These are phyloP conservation scores for Termitomyces sp. DNA, from an alignment of 768 basidiomycete genomes.

Conservation along the genomic window DNA sequence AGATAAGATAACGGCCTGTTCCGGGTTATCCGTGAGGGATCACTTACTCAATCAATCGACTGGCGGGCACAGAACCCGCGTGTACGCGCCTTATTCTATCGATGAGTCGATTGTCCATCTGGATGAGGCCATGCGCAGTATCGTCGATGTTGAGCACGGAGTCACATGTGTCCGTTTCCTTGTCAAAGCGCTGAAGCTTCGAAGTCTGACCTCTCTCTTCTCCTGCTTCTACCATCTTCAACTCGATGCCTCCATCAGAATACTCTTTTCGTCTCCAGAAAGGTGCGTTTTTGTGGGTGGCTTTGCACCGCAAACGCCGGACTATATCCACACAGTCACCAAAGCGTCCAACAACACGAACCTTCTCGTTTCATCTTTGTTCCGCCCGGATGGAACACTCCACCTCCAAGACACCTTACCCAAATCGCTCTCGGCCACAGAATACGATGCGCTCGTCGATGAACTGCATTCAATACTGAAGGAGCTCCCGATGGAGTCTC, in stretches of 20 bases:
- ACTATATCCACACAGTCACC: constrained; percentile 51
- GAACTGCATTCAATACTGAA: constrained; percentile 63
- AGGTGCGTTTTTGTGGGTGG: constrained; percentile 62
- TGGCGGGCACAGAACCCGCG: too few species aligned
- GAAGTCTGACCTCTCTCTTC: not conserved
- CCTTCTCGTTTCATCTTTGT: constrained; percentile 42
- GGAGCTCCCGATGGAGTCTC: constrained; percentile 48
- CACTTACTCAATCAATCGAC: too few species aligned
- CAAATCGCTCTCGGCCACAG: constrained; percentile 33
- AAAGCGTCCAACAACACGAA: constrained; percentile 27
- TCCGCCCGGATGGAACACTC: constrained; percentile 47
- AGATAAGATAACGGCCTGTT: too few species aligned
- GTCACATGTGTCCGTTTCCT: not conserved
- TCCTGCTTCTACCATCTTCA: not conserved
- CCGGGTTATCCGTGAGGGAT: too few species aligned
- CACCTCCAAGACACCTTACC: constrained; percentile 36
- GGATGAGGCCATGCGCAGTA: not conserved
- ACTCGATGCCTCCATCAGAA: constrained; percentile 37
- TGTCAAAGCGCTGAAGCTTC: not conserved
- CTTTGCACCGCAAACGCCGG: constrained; percentile 65
- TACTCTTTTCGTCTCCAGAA: constrained; percentile 60
- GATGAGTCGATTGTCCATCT: not conserved
- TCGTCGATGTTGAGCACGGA: too few species aligned
- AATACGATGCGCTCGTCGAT: constrained; percentile 39
- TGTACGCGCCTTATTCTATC: too few species aligned